phyloP scores from a whole-genome alignment of 257 asterid species.

The Ophiorrhiza pumila region DNA sequence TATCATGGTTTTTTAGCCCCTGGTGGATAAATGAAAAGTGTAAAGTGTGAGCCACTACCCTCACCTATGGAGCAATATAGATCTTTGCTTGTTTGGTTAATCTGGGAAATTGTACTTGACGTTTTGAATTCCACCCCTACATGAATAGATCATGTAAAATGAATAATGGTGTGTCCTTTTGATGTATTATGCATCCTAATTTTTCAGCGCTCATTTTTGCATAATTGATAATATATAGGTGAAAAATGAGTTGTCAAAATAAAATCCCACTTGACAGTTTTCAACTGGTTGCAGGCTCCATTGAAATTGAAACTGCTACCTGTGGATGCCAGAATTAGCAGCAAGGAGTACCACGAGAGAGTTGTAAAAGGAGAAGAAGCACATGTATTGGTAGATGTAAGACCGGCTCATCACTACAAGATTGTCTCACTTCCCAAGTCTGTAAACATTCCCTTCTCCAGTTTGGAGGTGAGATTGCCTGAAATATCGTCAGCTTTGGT shows the following conservation, averaged over 20 bases:
- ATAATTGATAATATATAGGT: not conserved
- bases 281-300: slow-evolving; percentile 58
- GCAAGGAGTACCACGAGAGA: slow-evolving; percentile 63
- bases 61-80: no score
- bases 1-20: not conserved
- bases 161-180: no score
- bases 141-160: no score
- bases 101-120: not conserved
- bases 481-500: slow-evolving; percentile 54
- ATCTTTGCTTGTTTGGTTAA: no score
- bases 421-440: slow-evolving; percentile 71
- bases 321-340: slow-evolving; percentile 65
- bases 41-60: not conserved
- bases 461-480: slow-evolving; percentile 43
- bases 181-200: not conserved
- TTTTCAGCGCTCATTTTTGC: not conserved
- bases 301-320: slow-evolving; percentile 69
- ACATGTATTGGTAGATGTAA: slow-evolving; percentile 72
- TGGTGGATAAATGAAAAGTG: not conserved
- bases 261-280: not conserved
- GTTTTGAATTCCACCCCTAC: not conserved
- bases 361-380: slow-evolving; percentile 48
- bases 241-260: not conserved
- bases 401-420: slow-evolving; percentile 85
- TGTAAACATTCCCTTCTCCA: slow-evolving; percentile 62